Percentiles rank a stretch among this genome's conserved stretches.
Conservation (phyloP, 352 stramenopile species). For the Pythium vanterpoolii region DNA sequence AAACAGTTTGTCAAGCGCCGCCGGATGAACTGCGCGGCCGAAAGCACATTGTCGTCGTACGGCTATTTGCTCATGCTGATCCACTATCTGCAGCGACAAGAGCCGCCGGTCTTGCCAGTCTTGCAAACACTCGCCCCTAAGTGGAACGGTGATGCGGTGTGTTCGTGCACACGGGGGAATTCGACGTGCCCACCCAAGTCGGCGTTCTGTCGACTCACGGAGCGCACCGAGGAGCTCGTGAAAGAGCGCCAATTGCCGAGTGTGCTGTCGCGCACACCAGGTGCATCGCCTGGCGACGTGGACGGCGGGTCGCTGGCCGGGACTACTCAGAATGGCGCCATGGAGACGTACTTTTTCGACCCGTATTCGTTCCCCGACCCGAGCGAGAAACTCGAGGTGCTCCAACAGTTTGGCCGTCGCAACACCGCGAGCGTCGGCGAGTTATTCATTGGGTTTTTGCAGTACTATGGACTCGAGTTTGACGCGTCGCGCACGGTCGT, state of each 20-base stretch:
- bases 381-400: constrained; percentile 34
- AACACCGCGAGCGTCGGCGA: constrained; percentile 62
- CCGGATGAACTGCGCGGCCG: constrained; percentile 79
- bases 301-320: background rate
- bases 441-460: constrained; percentile 70
- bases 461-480: constrained; percentile 71
- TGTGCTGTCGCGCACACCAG: constrained; percentile 46
- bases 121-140: constrained; percentile 56
- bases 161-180: constrained; percentile 25
- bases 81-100: constrained; percentile 74
- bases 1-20: constrained; percentile 82
- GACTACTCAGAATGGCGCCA: constrained; percentile 4
- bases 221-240: constrained; percentile 31
- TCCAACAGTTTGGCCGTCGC: constrained; percentile 38
- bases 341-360: constrained; percentile 87
- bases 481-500: constrained; percentile 70
- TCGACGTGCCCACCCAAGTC: constrained; percentile 24
- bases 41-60: constrained; percentile 82
- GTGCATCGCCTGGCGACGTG: constrained; percentile 24
- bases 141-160: constrained; percentile 40
- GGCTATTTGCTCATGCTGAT: constrained; percentile 85
- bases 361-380: constrained; percentile 58
- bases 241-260: constrained; percentile 34
- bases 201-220: constrained; percentile 34
- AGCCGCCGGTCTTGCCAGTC: constrained; percentile 69